Conservation (phyloP, 495 filamentous ascomycete species). For the Penicillium angulare region DNA sequence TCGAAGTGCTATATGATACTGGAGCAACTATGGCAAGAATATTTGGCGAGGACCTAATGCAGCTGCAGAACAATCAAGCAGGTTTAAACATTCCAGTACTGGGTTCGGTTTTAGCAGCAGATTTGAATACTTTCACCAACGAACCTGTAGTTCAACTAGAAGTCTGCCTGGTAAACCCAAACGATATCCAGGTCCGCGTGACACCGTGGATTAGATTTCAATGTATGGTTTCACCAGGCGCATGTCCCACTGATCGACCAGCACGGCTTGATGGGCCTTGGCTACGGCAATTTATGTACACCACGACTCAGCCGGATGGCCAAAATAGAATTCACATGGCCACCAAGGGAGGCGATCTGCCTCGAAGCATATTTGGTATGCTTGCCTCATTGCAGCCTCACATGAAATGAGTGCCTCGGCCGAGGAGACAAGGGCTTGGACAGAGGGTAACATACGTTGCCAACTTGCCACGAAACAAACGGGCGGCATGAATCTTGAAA, state of each 20-base stretch:
- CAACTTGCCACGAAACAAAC: too few relatives aligned
- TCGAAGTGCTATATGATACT: neutral
- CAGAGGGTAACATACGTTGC: too few relatives aligned
- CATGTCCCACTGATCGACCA: neutral
- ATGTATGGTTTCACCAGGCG: neutral
- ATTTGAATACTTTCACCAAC: neutral
- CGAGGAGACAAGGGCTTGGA: too few relatives aligned
- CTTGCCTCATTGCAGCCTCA: too few relatives aligned
- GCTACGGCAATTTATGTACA: neutral
- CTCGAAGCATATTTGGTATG: too few relatives aligned
- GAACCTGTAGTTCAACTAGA: neutral
- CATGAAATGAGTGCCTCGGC: too few relatives aligned
- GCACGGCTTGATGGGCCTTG: neutral
- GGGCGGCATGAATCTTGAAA: too few relatives aligned
- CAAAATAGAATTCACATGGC: neutral
- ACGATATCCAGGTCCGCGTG: neutral
- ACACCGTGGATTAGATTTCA: neutral
- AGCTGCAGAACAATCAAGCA: neutral
- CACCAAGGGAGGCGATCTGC: too few relatives aligned
- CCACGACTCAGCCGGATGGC: neutral
- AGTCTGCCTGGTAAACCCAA: neutral
- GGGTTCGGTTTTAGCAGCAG: neutral
- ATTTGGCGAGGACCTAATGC: neutral
- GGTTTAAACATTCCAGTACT: neutral
- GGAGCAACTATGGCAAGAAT: neutral